Percentiles rank a stretch among this genome's conserved stretches.
Evolutionary conservation across 306 rosid genomes (phyloP).

Genomic region (Ceratonia siliqua): DNA sequence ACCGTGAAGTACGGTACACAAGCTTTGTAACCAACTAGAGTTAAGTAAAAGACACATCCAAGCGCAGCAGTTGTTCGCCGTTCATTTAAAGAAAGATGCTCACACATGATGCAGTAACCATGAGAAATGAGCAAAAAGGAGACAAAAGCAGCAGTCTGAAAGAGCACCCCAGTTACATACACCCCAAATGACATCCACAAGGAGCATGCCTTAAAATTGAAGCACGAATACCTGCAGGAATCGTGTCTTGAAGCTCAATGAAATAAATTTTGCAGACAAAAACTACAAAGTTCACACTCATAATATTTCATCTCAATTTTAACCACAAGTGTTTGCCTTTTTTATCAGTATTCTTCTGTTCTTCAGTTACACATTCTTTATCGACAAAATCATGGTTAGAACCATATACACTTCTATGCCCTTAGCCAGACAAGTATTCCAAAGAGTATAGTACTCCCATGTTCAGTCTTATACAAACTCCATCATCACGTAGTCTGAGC

Average conservation of each 20-base stretch:
- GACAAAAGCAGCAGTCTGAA: constrained; percentile 89
- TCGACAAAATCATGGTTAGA: neutral
- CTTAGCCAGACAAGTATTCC: constrained; percentile 7
- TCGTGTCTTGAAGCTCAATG: constrained; percentile 30
- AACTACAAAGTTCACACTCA: constrained; percentile 16
- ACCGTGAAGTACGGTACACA: constrained; percentile 88
- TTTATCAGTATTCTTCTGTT: neutral
- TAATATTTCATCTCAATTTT: neutral
- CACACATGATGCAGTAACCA: constrained; percentile 96
- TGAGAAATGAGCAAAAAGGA: constrained; percentile 90
- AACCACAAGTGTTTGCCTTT: constrained; percentile 7
- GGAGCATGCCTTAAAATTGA: constrained; percentile 78
- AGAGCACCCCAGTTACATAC: constrained; percentile 91
- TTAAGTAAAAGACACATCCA: constrained; percentile 88
- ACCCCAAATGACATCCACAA: constrained; percentile 99
- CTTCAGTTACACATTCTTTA: neutral
- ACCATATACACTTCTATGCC: neutral
- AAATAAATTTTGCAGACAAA: neutral
- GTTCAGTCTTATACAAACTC: neutral
- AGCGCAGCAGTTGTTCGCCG: constrained; percentile 90
- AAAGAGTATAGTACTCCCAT: neutral
- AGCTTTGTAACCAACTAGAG: constrained; percentile 93
- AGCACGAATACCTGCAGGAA: constrained; percentile 90
- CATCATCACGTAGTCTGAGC: neutral
- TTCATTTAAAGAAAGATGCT: constrained; percentile 80